Conservation (phyloP, 2,329 filamentous ascomycete genomes). For the Xylariales sp. region DNA sequence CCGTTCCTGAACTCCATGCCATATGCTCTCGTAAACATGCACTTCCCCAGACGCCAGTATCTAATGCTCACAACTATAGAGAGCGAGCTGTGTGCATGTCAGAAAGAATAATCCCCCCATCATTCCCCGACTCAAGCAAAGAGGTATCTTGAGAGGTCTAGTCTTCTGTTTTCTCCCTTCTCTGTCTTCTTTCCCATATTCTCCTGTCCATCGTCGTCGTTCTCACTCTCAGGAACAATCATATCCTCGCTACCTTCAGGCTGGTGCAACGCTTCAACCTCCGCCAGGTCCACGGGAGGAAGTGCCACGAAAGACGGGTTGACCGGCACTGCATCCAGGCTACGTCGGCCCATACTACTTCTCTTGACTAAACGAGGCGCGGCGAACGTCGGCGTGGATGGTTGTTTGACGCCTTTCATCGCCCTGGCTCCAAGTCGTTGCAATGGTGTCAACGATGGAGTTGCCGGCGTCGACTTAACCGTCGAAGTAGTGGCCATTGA, state of each 20-base stretch:
- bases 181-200: slow-evolving; percentile 12
- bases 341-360: slow-evolving; percentile 20
- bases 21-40: no score
- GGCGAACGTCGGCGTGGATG: slow-evolving; percentile 19
- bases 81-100: no score
- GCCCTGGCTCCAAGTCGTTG: slow-evolving; percentile 49
- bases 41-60: no score
- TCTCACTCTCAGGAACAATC: slow-evolving; percentile 47
- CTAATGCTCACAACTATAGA: no score
- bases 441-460: slow-evolving; percentile 43
- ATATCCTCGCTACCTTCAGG: slow-evolving; percentile 52
- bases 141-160: slow-evolving; percentile 47
- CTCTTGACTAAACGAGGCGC: slow-evolving; percentile 17
- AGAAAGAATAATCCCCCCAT: no score
- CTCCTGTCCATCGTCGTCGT: slow-evolving; percentile 21
- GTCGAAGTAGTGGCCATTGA: slow-evolving; percentile 38
- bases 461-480: slow-evolving; percentile 36
- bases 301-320: slow-evolving; percentile 53
- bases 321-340: slow-evolving; percentile 34
- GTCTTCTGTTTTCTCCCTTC: slow-evolving; percentile 24
- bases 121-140: slow-evolving; percentile 31
- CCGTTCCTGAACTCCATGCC: no score
- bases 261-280: slow-evolving; percentile 47
- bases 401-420: slow-evolving; percentile 27
- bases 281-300: slow-evolving; percentile 48